phyloP scores from a whole-genome alignment of 2,329 filamentous ascomycete species.

The Claviceps monticola region DNA sequence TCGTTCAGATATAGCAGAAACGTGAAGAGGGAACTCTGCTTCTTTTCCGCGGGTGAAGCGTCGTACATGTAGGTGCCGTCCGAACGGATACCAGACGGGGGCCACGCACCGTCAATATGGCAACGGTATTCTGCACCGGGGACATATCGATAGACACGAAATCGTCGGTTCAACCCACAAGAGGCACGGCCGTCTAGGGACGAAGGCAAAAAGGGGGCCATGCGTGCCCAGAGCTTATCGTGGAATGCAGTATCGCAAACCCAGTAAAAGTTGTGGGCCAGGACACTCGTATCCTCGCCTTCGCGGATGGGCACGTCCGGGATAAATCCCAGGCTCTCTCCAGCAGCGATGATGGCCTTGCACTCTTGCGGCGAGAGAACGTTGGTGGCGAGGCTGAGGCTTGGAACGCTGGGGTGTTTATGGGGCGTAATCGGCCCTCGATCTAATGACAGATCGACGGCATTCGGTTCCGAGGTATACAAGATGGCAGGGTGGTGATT shows the following conservation, averaged over 20 bases:
- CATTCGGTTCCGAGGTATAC: constrained; percentile 44
- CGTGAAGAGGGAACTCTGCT: constrained; percentile 54
- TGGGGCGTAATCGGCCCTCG: constrained; percentile 36
- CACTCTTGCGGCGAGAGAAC: constrained; percentile 50
- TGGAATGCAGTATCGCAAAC: constrained; percentile 50
- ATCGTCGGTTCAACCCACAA: constrained; percentile 53
- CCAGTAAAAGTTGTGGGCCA: constrained; percentile 67
- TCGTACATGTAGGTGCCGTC: constrained; percentile 53
- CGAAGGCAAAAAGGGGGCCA: constrained; percentile 42
- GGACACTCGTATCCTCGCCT: constrained; percentile 49
- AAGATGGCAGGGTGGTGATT: constrained; percentile 54
- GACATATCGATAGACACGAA: constrained; percentile 59
- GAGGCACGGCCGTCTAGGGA: constrained; percentile 40
- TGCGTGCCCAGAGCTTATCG: constrained; percentile 47
- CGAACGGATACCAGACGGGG: constrained; percentile 49
- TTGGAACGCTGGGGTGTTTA: constrained; percentile 48
- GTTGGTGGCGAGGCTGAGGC: constrained; percentile 44
- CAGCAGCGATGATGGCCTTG: constrained; percentile 50
- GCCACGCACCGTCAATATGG: constrained; percentile 62
- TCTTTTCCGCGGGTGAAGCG: constrained; percentile 40
- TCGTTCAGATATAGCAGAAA: constrained; percentile 59
- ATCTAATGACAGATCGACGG: constrained; percentile 35
- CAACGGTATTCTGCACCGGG: constrained; percentile 58
- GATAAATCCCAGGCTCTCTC: constrained; percentile 50
- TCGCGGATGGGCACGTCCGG: constrained; percentile 54